Conservation (phyloP, 768 basidiomycete species). For the Collybia mongolica region DNA sequence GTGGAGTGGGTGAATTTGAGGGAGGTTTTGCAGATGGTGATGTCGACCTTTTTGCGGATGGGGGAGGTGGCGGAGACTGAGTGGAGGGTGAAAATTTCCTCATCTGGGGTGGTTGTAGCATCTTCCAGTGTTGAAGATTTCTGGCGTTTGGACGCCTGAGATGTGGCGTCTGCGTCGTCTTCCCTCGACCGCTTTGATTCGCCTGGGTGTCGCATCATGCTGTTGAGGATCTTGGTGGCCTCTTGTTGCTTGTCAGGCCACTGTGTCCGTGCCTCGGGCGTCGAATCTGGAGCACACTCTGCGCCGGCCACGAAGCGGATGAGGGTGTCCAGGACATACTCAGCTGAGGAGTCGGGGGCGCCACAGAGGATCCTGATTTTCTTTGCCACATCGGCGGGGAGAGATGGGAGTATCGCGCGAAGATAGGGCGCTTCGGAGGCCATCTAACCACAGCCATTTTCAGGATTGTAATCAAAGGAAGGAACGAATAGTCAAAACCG, state of each 20-base stretch:
- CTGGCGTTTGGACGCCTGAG: conserved; percentile 32
- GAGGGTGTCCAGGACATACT: conserved; percentile 37
- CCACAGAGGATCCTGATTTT: conserved; percentile 29
- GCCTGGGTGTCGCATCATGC: conserved; percentile 21
- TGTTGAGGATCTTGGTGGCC: conserved; percentile 25
- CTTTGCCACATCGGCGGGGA: conserved; percentile 32
- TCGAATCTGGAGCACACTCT: conserved; percentile 28
- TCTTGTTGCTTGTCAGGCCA: conserved; percentile 38
- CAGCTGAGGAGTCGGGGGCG: conserved; percentile 23
- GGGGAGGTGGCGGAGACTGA: conserved; percentile 71
- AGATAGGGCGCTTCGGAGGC: conserved; percentile 27
- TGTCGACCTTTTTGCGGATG: conserved; percentile 72
- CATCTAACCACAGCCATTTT: conserved; percentile 10
- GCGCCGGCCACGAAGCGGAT: conserved; percentile 43
- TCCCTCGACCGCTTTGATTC: conserved; percentile 35
- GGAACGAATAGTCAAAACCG: no score
- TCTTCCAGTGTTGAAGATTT: conserved; percentile 14
- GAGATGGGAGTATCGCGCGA: conserved; percentile 29
- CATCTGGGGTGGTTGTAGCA: conserved; percentile 28
- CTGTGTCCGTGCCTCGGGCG: conserved; percentile 24
- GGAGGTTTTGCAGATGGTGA: conserved; percentile 50
- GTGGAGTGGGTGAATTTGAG: conserved; percentile 53
- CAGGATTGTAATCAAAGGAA: no score
- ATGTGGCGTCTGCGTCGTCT: conserved; percentile 19
- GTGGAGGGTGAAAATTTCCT: conserved; percentile 57